Conservation (phyloP, 805 yeast species). For the Candida sakaeoensis region DNA sequence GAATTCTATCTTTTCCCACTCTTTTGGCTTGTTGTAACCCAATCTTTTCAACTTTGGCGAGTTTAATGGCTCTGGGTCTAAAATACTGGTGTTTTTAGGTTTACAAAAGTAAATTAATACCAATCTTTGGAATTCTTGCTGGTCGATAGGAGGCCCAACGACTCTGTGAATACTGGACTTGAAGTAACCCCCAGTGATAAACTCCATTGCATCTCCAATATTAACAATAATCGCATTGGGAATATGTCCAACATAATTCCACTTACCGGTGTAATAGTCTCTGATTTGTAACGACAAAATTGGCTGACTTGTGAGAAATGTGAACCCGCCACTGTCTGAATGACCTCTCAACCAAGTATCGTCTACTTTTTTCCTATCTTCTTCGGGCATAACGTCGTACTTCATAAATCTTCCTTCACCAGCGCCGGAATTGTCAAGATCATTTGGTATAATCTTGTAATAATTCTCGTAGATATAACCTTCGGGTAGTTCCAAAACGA, state of each 20-base stretch:
- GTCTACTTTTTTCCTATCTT: constrained; percentile 22
- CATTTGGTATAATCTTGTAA: constrained; percentile 21
- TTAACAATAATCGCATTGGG: constrained; percentile 28
- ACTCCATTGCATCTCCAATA: constrained; percentile 29
- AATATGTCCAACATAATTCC: constrained; percentile 29
- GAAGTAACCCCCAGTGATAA: constrained; percentile 28
- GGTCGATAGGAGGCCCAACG: constrained; percentile 25
- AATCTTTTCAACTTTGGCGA: constrained; percentile 21
- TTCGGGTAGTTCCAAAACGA: constrained; percentile 26
- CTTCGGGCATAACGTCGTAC: constrained; percentile 22
- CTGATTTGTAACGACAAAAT: constrained; percentile 27
- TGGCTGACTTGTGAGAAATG: constrained; percentile 30
- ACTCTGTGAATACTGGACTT: constrained; percentile 26
- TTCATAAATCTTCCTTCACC: constrained; percentile 30
- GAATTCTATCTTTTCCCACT: constrained; percentile 27
- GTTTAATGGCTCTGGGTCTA: constrained; percentile 25
- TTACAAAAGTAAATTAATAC: constrained; percentile 24
- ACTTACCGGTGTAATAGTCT: constrained; percentile 25
- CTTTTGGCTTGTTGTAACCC: constrained; percentile 20
- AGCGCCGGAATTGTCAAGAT: constrained; percentile 22
- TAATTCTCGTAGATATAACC: constrained; percentile 27
- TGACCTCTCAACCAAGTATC: constrained; percentile 29
- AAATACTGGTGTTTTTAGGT: constrained; percentile 17
- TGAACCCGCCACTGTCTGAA: constrained; percentile 28
- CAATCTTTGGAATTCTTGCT: constrained; percentile 19